A percentile compares a stretch with the other conserved stretches of the same genome.
phyloP scores from a whole-genome alignment of 2,329 filamentous ascomycete species.

The Fusarium sp. region DNA sequence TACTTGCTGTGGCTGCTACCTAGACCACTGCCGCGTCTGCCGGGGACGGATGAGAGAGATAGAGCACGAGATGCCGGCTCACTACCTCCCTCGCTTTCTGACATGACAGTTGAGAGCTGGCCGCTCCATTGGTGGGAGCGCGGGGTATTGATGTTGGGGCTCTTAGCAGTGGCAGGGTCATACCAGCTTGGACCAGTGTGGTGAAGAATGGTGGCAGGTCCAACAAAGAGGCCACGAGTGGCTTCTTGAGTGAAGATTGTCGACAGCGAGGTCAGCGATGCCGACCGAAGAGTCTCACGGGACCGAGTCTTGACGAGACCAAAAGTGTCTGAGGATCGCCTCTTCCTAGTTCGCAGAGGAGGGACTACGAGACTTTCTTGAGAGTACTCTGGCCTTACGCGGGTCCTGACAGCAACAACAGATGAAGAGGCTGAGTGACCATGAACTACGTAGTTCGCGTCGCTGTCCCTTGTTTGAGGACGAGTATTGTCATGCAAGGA shows the following conservation, averaged over 20 bases:
- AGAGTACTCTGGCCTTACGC: slow-evolving; percentile 62
- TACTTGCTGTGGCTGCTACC: slow-evolving; percentile 64
- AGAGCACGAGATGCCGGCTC: slow-evolving; percentile 61
- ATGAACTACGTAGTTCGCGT: slow-evolving; percentile 67
- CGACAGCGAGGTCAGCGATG: slow-evolving; percentile 67
- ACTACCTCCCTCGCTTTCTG: slow-evolving; percentile 68
- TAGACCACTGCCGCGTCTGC: slow-evolving; percentile 62
- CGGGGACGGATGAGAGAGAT: slow-evolving; percentile 56
- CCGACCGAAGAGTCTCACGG: slow-evolving; percentile 63
- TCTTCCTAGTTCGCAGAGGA: slow-evolving; percentile 62
- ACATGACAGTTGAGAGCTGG: slow-evolving; percentile 72
- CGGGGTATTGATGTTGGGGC: slow-evolving; percentile 22
- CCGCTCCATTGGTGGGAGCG: slow-evolving; percentile 71
- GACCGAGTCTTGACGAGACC: slow-evolving; percentile 63
- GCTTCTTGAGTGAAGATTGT: slow-evolving; percentile 65
- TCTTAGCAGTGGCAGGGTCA: slow-evolving; percentile 23
- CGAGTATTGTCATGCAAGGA: slow-evolving; percentile 51
- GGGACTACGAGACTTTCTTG: slow-evolving; percentile 71
- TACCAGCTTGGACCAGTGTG: slow-evolving; percentile 41
- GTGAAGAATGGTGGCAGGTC: slow-evolving; percentile 42
- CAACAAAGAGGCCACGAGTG: slow-evolving; percentile 48
- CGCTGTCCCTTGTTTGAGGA: slow-evolving; percentile 53
- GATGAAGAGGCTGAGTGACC: slow-evolving; percentile 56
- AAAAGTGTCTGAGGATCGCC: slow-evolving; percentile 61
- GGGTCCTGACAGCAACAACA: slow-evolving; percentile 49